A percentile compares a stretch with the other conserved stretches of the same genome.
These are phyloP conservation scores for Cantharellus cinnabarinus DNA, from an alignment of 768 basidiomycete species.

Conservation along the genomic window DNA sequence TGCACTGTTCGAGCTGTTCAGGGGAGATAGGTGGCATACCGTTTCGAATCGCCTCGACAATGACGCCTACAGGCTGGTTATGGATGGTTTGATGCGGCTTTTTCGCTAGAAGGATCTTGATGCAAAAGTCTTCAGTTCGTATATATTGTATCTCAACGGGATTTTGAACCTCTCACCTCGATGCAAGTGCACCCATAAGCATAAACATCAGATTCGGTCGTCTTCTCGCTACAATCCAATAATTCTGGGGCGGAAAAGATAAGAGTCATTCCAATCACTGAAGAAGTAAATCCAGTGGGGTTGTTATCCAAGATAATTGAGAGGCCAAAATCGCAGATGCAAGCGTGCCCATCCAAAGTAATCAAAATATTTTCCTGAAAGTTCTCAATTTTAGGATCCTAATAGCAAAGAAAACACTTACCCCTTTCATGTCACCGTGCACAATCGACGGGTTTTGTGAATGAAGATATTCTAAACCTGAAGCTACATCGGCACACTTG, in stretches of 20 bases:
- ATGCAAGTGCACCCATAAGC: not conserved
- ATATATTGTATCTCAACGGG: no score
- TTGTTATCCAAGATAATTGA: conserved; percentile 1
- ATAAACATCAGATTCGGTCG: not conserved
- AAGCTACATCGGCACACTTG: not conserved
- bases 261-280: not conserved
- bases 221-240: not conserved
- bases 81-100: no score
- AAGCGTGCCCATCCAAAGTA: not conserved
- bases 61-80: no score
- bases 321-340: conserved; percentile 6
- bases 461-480: not conserved
- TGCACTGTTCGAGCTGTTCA: no score
- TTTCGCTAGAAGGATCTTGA: no score
- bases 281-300: not conserved
- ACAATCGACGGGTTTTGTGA: not conserved
- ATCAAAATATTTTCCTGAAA: conserved; percentile 3
- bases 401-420: not conserved
- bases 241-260: not conserved
- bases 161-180: not conserved
- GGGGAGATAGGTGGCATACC: no score
- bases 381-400: not conserved
- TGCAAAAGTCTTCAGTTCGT: no score
- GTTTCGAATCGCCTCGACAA: no score
- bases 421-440: not conserved